Percentiles rank a stretch among this genome's conserved stretches.
phyloP scores from a whole-genome alignment of 805 yeast species.

The Brettanomyces custersianus region DNA sequence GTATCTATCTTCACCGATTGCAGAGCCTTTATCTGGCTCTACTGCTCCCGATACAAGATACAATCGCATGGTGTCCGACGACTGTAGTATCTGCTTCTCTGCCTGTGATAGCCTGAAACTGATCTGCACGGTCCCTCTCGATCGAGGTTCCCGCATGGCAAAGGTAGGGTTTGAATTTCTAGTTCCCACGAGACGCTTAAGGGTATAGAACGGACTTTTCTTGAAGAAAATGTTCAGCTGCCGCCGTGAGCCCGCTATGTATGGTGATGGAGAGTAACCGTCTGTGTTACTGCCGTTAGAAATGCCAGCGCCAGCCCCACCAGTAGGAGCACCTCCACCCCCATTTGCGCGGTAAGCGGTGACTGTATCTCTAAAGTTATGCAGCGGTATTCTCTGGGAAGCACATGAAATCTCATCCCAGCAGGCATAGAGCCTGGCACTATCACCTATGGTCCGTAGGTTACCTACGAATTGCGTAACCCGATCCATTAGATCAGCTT shows the following conservation, averaged over 20 bases:
- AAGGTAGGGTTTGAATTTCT: slow-evolving; percentile 33
- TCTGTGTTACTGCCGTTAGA: slow-evolving; percentile 1
- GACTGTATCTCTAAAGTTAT: not conserved
- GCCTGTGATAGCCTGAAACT: slow-evolving; percentile 33
- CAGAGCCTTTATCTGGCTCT: slow-evolving; percentile 6
- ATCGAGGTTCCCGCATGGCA: slow-evolving; percentile 30
- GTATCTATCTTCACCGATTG: slow-evolving; percentile 13
- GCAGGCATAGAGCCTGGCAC: slow-evolving; percentile 35
- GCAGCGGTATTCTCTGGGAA: slow-evolving; percentile 6
- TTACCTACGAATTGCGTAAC: slow-evolving; percentile 35
- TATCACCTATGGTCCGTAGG: slow-evolving; percentile 30
- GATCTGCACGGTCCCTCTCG: slow-evolving; percentile 36
- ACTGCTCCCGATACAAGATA: slow-evolving; percentile 47
- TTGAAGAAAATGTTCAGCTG: slow-evolving; percentile 34
- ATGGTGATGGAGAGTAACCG: slow-evolving; percentile 3
- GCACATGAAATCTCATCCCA: slow-evolving; percentile 34
- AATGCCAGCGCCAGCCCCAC: not conserved
- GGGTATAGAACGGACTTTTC: slow-evolving; percentile 47
- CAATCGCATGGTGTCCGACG: slow-evolving; percentile 27
- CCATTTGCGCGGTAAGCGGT: not conserved
- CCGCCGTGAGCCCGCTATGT: not conserved
- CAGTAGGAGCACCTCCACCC: slow-evolving; percentile 7
- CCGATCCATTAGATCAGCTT: slow-evolving; percentile 50
- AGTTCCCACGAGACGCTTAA: slow-evolving; percentile 36
- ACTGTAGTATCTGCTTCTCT: slow-evolving; percentile 31